phyloP scores from a whole-genome alignment of 2,329 filamentous ascomycete species.

The Ilyonectria mors-panacis region DNA sequence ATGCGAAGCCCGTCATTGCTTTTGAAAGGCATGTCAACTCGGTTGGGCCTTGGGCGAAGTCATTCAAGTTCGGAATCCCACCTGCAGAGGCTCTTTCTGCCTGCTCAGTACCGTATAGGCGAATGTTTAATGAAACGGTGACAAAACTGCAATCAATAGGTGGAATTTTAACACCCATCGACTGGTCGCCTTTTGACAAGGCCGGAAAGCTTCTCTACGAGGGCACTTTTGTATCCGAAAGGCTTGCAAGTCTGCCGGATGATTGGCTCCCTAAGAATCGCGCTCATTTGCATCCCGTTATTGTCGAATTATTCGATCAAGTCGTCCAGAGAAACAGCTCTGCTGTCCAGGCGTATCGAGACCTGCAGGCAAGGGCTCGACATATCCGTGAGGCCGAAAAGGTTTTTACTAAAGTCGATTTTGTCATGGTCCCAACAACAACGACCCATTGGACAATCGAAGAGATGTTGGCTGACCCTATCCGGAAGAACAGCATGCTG shows the following conservation, averaged over 20 bases:
- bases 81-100: conserved; percentile 53
- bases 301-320: conserved; percentile 56
- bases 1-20: conserved; percentile 65
- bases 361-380: conserved; percentile 58
- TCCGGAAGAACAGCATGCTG: conserved; percentile 64
- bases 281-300: conserved; percentile 58
- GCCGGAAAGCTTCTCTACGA: conserved; percentile 68
- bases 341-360: conserved; percentile 60
- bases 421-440: conserved; percentile 67
- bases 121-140: conserved; percentile 53
- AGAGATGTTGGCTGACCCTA: conserved; percentile 65
- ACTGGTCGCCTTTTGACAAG: conserved; percentile 64
- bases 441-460: conserved; percentile 64
- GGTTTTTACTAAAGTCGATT: conserved; percentile 61
- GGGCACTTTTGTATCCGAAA: conserved; percentile 67
- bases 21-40: conserved; percentile 57
- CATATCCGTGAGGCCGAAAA: conserved; percentile 55
- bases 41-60: conserved; percentile 1
- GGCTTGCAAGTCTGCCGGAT: conserved; percentile 62
- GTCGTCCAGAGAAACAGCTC: conserved; percentile 35
- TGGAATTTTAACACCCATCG: conserved; percentile 51
- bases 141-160: conserved; percentile 23
- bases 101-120: conserved; percentile 54
- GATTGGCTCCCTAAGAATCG: conserved; percentile 48
- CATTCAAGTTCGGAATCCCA: conserved; percentile 66